Base-by-base conservation (phyloP, 140 eudicot species). In the Flaveria floridana region DNA sequence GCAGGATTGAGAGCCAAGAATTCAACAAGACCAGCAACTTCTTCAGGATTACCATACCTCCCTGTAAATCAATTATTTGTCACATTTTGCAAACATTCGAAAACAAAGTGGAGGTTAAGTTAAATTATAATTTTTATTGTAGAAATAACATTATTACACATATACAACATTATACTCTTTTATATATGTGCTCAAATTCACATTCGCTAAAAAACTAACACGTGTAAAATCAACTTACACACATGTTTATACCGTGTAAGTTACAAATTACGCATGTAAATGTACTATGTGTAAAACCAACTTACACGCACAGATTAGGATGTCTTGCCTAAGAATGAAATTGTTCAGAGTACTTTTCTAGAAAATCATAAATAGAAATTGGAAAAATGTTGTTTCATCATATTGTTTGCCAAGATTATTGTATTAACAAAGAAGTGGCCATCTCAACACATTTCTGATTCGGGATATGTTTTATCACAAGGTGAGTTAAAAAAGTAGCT, bases 1-100 rank as follows among this genome's bases (percentile, higher is more conserved):
- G 99, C 97, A 11, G 95, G 97, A 82, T 76, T 88, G 19, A 90
- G 97, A 72, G 97, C 99, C 85, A 93, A 78, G 82, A 93, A 93
- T 73, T 93, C 97, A 21, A 93, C 97, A 19, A 93, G 86, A 61
- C 97, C 98, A 70, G 98, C 98, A 72, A 93, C 94, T 80, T 93
- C 98, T 85, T 90, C 98, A 1, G 97, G 94, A 51, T 84, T 78
- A 25, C 98, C 98, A 72, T 86, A 86, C 80, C 96, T 75, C 76
- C 96, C 98, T 94, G 88, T 58, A 84, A 20, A 68, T 65, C 7
- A 23, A 5, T 8, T 64, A 44, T 50, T 7, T 28, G 50, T 72
- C 28, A 58, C 41, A 10, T 20, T 46, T 30, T 30, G 37, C 37
- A 30, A 30, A 3, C 37, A 3, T 30, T 30, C 37, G 6, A 30